A percentile compares a stretch with the other conserved stretches of the same genome.
phyloP scores from a whole-genome alignment of 176 grass and related monocot genomes.

The Zoysia pacifica region DNA sequence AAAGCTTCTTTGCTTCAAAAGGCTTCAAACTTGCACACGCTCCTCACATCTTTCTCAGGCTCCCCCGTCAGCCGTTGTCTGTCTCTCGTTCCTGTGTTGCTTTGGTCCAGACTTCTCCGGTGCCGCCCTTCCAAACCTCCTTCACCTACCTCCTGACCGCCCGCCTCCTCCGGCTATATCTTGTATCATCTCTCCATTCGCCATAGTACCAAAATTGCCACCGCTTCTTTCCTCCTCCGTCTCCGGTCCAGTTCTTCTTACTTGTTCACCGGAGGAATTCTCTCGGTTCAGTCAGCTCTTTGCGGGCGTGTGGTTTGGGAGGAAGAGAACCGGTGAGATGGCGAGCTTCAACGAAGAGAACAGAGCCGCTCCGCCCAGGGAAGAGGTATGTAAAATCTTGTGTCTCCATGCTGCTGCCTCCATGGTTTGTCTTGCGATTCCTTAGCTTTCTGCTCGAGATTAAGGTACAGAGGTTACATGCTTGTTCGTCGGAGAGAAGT shows the following conservation, averaged over 20 bases:
- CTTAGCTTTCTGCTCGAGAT: not conserved
- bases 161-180: not conserved
- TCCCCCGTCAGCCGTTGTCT: conserved; percentile 2
- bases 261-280: too few relatives aligned
- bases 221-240: too few relatives aligned
- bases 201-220: too few relatives aligned
- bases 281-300: too few relatives aligned
- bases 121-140: conserved; percentile 3
- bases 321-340: not conserved
- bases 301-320: too few relatives aligned
- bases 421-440: not conserved
- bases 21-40: not conserved
- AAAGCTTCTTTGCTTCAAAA: not conserved
- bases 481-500: not conserved
- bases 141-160: conserved; percentile 12
- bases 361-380: conserved; percentile 19
- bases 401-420: not conserved
- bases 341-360: conserved; percentile 32
- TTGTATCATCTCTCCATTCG: too few relatives aligned
- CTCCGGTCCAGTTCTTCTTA: too few relatives aligned
- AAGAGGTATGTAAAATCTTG: conserved; percentile 29
- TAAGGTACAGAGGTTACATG: not conserved
- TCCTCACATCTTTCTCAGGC: not conserved
- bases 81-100: not conserved
- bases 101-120: not conserved